Evolutionary conservation across 345 rosid genomes (phyloP), one percentile per base, ranked within the genome.

Genomic region (Brassica carinata): DNA sequence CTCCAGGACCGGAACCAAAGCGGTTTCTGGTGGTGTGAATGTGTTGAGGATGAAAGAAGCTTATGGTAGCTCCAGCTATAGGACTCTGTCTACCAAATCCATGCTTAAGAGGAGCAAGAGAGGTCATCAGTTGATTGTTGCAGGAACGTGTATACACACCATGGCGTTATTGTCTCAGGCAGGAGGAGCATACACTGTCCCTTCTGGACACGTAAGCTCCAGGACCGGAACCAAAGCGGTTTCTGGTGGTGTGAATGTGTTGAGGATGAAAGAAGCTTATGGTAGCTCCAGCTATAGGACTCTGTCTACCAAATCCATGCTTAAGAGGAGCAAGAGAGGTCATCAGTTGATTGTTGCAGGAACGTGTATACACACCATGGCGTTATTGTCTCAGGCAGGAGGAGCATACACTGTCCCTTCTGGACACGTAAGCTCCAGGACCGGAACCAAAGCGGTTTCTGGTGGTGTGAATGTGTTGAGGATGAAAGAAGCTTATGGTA

Each of bases 161-260:
- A 96, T 96, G 99, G 83, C 90, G 57, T 81, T 91, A 14, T 63
- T 89, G 51, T 90, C 90, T 34, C 89, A 71, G 69, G 83, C 88
- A 8, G 81, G 87, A 67, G 83, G 87, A 73, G 74, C 92, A 1
- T 82, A 75, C 83, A 79, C 83, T 64, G 74, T 89, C 1, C 79
- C 78, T 17, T 67, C 76, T 8, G 90, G 85, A 78, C 63, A 76
- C 68, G 59, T 81, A 5, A 36, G 78, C 38, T 72, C 80, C 53
- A 85, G 82, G 81, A 67, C 34, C 38, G 81, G 86, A 66, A 73
- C 65, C 64, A 67, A 69, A 78, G 80, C 69, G 64, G 84, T 51
- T 33, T 79, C 80, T 73, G 77, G 82, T 36, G 30, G 38, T 48
- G 30, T 64, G n/a, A 84, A 80, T 36, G 83, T 72, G 51, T 34